Percentiles rank a stretch among this genome's conserved stretches.
Conservation (phyloP, 495 filamentous ascomycete species). For the Aspergillus heteromorphus region DNA sequence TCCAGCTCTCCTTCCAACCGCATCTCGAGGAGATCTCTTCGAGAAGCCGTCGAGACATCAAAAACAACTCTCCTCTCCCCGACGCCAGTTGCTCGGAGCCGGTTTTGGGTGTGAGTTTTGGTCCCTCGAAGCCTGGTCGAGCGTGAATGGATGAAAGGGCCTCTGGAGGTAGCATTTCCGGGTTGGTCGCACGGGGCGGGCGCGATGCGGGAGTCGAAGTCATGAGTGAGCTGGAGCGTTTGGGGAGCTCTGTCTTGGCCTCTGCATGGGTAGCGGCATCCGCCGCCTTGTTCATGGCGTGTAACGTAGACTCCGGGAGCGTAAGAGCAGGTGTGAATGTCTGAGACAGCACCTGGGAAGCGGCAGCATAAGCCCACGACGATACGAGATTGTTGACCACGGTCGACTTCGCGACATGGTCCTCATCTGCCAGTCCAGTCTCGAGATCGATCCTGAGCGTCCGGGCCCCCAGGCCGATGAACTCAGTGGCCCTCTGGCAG, state of each 20-base stretch:
- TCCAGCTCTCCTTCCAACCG: constrained; percentile 78
- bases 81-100: constrained; percentile 82
- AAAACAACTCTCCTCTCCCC: constrained; percentile 69
- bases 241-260: constrained; percentile 40
- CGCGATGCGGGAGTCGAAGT: constrained; percentile 14
- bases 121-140: constrained; percentile 24
- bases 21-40: constrained; percentile 65
- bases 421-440: constrained; percentile 31
- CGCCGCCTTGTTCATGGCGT: constrained; percentile 25
- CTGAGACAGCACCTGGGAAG: constrained; percentile 70
- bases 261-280: constrained; percentile 28
- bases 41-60: constrained; percentile 73
- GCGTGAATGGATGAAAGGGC: constrained; percentile 15
- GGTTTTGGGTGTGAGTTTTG: constrained; percentile 43
- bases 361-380: constrained; percentile 77
- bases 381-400: constrained; percentile 76
- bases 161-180: constrained; percentile 28
- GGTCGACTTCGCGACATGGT: constrained; percentile 32
- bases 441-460: constrained; percentile 72
- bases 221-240: constrained; percentile 41
- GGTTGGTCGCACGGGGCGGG: constrained; percentile 25
- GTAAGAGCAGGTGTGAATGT: constrained; percentile 64
- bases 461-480: constrained; percentile 70
- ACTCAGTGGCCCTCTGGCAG: constrained; percentile 70
- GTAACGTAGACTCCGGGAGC: constrained; percentile 55